Conservation (phyloP, 768 basidiomycete species). For the Boletellus sp. region DNA sequence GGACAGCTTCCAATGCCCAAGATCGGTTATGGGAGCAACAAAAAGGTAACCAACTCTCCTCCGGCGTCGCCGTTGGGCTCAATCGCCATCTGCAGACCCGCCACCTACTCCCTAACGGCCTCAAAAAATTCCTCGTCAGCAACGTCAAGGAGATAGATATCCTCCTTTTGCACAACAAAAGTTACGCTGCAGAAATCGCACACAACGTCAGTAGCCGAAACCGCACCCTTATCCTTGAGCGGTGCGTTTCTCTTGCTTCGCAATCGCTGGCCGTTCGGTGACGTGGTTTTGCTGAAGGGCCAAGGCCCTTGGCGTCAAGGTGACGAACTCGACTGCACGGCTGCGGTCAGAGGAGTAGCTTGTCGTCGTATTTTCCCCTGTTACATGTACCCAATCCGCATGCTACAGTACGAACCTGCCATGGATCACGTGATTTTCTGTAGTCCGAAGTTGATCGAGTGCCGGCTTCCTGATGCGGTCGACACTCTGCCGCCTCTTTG, state of each 20-base stretch:
- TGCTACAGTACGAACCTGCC: conserved; percentile 35
- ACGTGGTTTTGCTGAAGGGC: conserved; percentile 46
- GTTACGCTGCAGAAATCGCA: conserved; percentile 93
- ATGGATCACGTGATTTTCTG: not conserved
- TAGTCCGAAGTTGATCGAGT: not conserved
- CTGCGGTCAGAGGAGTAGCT: conserved; percentile 90
- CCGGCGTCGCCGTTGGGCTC: not conserved
- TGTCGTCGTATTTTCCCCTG: conserved; percentile 36
- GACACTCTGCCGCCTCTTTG: conserved; percentile 14
- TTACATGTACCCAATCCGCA: conserved; percentile 46
- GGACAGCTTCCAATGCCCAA: conserved; percentile 96
- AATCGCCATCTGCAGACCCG: conserved; percentile 56
- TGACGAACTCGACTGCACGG: conserved; percentile 89
- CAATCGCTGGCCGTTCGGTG: not conserved
- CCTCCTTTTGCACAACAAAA: conserved; percentile 97
- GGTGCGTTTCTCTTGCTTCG: conserved; percentile 43
- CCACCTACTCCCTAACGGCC: conserved; percentile 92
- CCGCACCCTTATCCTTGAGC: conserved; percentile 85
- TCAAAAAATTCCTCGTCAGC: conserved; percentile 93
- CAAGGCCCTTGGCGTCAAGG: conserved; percentile 84
- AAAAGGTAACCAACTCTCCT: conserved; percentile 58
- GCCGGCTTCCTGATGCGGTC: conserved; percentile 26
- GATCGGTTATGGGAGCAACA: conserved; percentile 76
- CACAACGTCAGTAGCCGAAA: conserved; percentile 96
- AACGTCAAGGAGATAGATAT: conserved; percentile 93